Percentiles rank a stretch among this genome's conserved stretches.
Evolutionary conservation across 352 stramenopile species (phyloP).

Genomic region (Elongisporangium prolatum): DNA sequence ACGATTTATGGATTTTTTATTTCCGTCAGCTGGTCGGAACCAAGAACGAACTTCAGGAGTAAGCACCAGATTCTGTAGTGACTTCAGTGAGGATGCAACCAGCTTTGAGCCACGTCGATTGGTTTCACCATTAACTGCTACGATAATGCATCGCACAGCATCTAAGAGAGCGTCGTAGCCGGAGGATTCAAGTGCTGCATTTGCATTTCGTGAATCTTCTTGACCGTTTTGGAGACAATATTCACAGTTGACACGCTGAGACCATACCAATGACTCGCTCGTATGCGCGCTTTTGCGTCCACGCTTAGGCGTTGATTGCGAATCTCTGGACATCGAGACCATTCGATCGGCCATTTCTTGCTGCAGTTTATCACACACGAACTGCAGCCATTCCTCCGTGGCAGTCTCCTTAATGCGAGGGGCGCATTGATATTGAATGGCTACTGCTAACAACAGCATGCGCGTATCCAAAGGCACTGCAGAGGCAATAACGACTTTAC

Average conservation of each 20-base stretch:
- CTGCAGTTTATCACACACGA: not conserved
- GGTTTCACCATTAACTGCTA: not conserved
- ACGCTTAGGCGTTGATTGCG: not conserved
- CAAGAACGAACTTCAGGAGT: not conserved
- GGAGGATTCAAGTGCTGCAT: not conserved
- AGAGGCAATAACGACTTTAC: slow-evolving; percentile 6
- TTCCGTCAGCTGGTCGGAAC: not conserved
- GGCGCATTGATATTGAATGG: not conserved
- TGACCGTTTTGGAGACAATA: not conserved
- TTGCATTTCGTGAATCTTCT: not conserved
- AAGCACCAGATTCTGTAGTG: not conserved
- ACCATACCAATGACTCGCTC: not conserved
- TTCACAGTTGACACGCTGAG: not conserved
- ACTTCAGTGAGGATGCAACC: not conserved
- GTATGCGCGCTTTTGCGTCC: not conserved
- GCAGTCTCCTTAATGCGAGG: not conserved
- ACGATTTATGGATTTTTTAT: not conserved
- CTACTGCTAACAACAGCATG: not conserved
- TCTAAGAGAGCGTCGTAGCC: not conserved
- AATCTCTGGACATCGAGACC: not conserved
- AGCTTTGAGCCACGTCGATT: not conserved
- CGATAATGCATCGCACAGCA: not conserved
- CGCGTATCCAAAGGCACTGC: not conserved
- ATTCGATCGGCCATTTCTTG: not conserved
- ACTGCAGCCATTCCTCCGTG: not conserved